Percentiles rank a stretch among this genome's conserved stretches.
These are phyloP conservation scores for Phoenix dactylifera DNA, from an alignment of 176 grass and related monocot species.

Conservation along the genomic window DNA sequence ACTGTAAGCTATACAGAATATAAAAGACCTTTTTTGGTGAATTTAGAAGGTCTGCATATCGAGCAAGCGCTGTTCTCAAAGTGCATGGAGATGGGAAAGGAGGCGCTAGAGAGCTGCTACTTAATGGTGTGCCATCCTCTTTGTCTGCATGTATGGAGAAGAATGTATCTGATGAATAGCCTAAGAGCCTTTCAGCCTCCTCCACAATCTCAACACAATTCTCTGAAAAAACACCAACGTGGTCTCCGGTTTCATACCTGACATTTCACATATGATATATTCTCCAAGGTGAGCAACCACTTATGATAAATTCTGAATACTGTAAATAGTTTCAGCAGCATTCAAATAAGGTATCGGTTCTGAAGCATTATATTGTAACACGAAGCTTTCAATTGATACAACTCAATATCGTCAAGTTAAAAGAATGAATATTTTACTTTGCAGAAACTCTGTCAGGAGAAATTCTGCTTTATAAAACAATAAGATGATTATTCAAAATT, in stretches of 20 bases:
- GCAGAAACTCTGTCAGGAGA: no score
- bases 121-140: constrained; percentile 61
- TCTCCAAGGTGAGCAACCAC: no score
- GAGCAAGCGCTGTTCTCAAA: constrained; percentile 60
- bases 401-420: no score
- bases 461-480: no score
- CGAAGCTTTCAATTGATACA: not conserved
- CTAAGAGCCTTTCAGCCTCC: constrained; percentile 51
- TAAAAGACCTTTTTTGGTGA: constrained; percentile 68
- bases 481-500: no score
- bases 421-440: no score
- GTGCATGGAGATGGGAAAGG: constrained; percentile 84
- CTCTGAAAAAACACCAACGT: constrained; percentile 74
- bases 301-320: no score
- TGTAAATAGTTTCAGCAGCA: no score
- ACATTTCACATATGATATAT: not conserved
- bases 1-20: no score
- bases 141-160: constrained; percentile 76
- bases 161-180: constrained; percentile 47
- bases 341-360: no score
- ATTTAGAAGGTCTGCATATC: constrained; percentile 72
- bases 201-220: constrained; percentile 63
- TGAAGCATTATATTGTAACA: constrained; percentile 4
- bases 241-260: constrained; percentile 93
- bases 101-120: constrained; percentile 57